Evolutionary conservation across 2,329 filamentous ascomycete genomes (phyloP), one percentile per base, ranked within the genome.

Genomic region (Claviceps lovelessii): DNA sequence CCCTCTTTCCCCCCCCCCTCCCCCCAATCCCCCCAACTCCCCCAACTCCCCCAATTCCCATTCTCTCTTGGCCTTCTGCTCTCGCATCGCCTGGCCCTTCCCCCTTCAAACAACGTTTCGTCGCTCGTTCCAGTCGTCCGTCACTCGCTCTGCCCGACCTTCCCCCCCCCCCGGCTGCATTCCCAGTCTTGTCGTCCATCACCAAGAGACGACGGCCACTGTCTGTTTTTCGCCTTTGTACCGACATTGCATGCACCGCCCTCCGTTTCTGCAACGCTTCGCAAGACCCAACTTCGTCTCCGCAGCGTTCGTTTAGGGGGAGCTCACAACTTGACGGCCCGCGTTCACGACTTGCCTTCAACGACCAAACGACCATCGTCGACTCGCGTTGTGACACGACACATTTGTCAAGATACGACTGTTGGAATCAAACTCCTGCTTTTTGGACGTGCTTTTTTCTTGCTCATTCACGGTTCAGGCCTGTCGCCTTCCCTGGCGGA

Each of bases 101-200:
- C 63, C 63, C 68, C 68, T 71, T 68, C 67, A 69, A 69, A 67
- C 7, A 51, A 69, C 57, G 54, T 54, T 52, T 56, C 35, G 67
- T 61, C 65, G 60, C 65, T 70, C 68, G 68, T 71, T 72, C 67
- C 68, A 71, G 69, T 54, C 51, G 44, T 52, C 54, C 52, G 49
- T 70, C 68, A 61, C 64, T 70, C 68, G 58, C 68, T 68, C 65
- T 64, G 19, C 58, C 58, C 61, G 58, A 61, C 61, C 60, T 60
- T 60, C 61, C 62, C 63, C 58, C 60, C 23, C 23, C 23, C 62
- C 63, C 58, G 59, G 59, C 59, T 63, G 60, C 62, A 58, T 61
- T 59, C 49, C 55, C 53, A 46, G 50, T 44, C n/a, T 58, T 17
- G 28, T 55, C 58, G 50, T 54, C 53, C 57, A 58, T 61, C 59